These are phyloP conservation scores for Typha latifolia DNA, from an alignment of 176 grass and related monocot genomes.

Conservation along the genomic window DNA sequence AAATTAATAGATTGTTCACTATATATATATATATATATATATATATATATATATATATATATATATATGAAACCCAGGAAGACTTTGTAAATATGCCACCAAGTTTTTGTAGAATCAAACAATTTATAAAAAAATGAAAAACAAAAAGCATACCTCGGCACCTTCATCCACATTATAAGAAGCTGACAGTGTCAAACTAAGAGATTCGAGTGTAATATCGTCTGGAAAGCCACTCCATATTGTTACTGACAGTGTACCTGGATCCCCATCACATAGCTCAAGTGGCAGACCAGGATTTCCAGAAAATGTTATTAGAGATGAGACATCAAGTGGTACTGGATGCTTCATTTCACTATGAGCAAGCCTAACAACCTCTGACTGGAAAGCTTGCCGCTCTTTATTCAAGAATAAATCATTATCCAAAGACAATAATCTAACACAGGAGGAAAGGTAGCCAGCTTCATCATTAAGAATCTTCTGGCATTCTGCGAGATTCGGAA, in stretches of 20 bases:
- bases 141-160: conserved; percentile 64
- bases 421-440: conserved; percentile 81
- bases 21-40: too few species aligned
- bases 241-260: conserved; percentile 67
- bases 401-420: conserved; percentile 65
- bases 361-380: conserved; percentile 86
- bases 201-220: conserved; percentile 78
- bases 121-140: conserved; percentile 1
- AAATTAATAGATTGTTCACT: too few species aligned
- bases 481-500: conserved; percentile 92
- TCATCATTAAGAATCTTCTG: conserved; percentile 94
- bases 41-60: too few species aligned
- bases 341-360: conserved; percentile 95
- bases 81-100: neutral
- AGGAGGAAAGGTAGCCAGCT: conserved; percentile 81
- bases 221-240: conserved; percentile 93
- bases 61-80: too few species aligned
- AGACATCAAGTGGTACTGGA: conserved; percentile 91
- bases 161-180: conserved; percentile 76
- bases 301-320: conserved; percentile 84
- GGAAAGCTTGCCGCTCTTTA: conserved; percentile 85
- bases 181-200: conserved; percentile 72
- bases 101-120: neutral
- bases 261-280: conserved; percentile 94
- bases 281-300: conserved; percentile 67